Conservation (phyloP, 805 yeast species). For the Maudiozyma barnettii region DNA sequence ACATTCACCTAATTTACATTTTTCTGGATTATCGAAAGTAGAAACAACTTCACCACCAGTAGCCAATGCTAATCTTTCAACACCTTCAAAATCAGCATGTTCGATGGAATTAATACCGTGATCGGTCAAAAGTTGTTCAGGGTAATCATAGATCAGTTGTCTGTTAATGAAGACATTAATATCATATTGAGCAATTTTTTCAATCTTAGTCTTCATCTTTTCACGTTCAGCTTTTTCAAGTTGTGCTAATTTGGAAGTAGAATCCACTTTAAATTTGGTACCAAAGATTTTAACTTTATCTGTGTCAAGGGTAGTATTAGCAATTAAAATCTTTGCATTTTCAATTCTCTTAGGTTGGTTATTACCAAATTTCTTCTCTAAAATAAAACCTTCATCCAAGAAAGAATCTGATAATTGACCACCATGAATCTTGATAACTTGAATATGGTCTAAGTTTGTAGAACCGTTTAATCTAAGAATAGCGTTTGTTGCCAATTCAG, state of each 20-base stretch:
- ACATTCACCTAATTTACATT: constrained; percentile 80
- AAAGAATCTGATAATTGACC: constrained; percentile 87
- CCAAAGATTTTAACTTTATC: constrained; percentile 97
- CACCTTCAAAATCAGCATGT: constrained; percentile 97
- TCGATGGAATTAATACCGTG: constrained; percentile 83
- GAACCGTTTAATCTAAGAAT: constrained; percentile 79
- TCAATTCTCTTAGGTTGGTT: constrained; percentile 81
- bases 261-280: constrained; percentile 93
- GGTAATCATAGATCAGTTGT: constrained; percentile 95
- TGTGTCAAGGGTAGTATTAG: constrained; percentile 94
- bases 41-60: constrained; percentile 98
- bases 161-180: constrained; percentile 89
- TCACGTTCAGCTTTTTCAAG: constrained; percentile 88
- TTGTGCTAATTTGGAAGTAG: constrained; percentile 88
- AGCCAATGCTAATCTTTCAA: constrained; percentile 89
- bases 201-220: constrained; percentile 85
- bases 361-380: constrained; percentile 87
- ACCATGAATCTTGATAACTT: constrained; percentile 86
- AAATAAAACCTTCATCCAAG: constrained; percentile 90
- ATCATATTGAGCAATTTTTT: constrained; percentile 77
- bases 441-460: constrained; percentile 84
- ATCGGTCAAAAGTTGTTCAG: constrained; percentile 90
- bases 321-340: constrained; percentile 80
- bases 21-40: constrained; percentile 87
- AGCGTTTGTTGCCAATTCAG: constrained; percentile 90